Base-by-base conservation (phyloP, 2,329 filamentous ascomycete genomes). In the Botrytis hyacinthi region DNA sequence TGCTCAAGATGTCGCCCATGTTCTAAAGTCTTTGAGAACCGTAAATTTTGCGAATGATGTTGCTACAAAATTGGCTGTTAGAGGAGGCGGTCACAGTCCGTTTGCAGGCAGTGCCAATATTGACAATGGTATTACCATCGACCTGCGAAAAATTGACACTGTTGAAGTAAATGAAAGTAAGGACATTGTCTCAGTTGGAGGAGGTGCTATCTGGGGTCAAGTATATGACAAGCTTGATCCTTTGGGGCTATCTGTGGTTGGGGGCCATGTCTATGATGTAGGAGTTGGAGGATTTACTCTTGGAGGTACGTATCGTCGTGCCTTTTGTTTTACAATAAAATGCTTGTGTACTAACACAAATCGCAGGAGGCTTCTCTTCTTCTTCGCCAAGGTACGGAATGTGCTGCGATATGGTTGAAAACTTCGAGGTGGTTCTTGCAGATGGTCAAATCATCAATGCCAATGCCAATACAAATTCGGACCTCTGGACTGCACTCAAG, bases 401-500 rank as follows among this genome's bases (percentile, higher is more conserved):
- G 20, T 62, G 42, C 26, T 71, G 59, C 32, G 22, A 65, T 42
- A 65, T 65, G 9, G 37, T 57, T 37, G 16, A 65, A 20, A 71
- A 65, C 9, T 42, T 65, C 12, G 60, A 71, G 73, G 59, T 77
- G 10, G 83, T 86, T 1, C 80, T 83, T 12, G 83, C 83, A 0
- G 85, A 87, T 72, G 87, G 87, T 79, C 84, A 86, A 74, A 81
- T 88, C 10, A 78, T 83, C 3, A 80, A 77, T 0, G 81, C 82
- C 81, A 86, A 84, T 4, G 78, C 83, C 22, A 78, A 78, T 0
- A 48, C 70, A 16, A 80, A 89, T 75, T 75, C 83, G 0, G 87
- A 89, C 70, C 81, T 90, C 12, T 89, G 83, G 80, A 83, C 81
- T 76, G 87, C 85, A 0, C 83, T 90, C 6, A 85, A 86, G 70